Evolutionary conservation across 495 filamentous ascomycete genomes (phyloP).

Genomic region (Barbatosphaeria neglecta): DNA sequence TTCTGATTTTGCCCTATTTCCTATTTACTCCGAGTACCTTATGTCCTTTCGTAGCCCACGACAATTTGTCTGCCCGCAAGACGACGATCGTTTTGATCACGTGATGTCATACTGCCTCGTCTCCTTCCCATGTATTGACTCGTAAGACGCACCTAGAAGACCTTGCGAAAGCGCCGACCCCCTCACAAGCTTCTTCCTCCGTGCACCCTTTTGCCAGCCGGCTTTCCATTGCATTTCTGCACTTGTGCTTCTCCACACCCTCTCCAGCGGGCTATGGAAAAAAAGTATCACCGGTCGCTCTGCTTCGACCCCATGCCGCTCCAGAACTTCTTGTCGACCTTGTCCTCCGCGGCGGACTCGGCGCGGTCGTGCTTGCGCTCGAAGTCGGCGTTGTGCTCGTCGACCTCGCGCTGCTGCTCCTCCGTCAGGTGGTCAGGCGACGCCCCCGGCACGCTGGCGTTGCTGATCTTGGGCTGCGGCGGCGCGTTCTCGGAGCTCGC

Average conservation of each 20-base stretch:
- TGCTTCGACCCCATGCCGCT: conserved; percentile 7
- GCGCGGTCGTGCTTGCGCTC: conserved; percentile 35
- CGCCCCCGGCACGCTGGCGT: conserved; percentile 20
- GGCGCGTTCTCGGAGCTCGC: conserved; percentile 26
- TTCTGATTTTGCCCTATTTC: no score
- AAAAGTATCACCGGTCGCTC: background rate
- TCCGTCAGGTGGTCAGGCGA: conserved; percentile 22
- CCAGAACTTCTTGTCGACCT: conserved; percentile 41
- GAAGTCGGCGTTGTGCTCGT: conserved; percentile 39
- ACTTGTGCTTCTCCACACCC: background rate
- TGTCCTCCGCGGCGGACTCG: conserved; percentile 23
- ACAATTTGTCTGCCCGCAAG: no score
- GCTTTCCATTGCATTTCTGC: background rate
- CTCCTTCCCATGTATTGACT: no score
- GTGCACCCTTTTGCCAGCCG: background rate
- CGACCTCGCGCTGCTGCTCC: conserved; percentile 38
- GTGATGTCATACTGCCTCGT: no score
- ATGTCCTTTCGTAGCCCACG: no score
- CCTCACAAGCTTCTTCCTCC: no score
- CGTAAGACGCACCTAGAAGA: no score
- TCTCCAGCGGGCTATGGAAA: background rate
- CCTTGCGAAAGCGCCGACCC: no score
- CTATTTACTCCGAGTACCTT: no score
- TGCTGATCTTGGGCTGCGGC: conserved; percentile 34
- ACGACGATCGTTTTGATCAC: no score